phyloP scores from a whole-genome alignment of 1,284 basidiomycete species.

The Pisolithus thermaeus region DNA sequence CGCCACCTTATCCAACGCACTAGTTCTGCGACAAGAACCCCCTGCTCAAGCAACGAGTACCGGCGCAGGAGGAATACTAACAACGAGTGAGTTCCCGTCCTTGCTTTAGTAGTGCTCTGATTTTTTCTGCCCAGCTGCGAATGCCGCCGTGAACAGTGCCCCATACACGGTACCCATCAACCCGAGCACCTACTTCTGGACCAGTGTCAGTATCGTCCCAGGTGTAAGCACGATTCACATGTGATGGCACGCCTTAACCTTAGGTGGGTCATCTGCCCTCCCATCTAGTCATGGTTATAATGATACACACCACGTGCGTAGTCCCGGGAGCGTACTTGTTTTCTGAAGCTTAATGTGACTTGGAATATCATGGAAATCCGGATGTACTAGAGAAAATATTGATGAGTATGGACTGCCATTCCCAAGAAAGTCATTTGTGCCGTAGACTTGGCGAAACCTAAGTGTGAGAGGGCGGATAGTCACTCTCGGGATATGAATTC shows the following conservation, averaged over 20 bases:
- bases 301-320: neutral
- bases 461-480: no score
- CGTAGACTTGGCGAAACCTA: no score
- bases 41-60: neutral
- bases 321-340: neutral
- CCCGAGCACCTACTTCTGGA: slow-evolving; percentile 7
- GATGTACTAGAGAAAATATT: no score
- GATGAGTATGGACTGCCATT: no score
- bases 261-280: neutral
- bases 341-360: no score
- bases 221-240: slow-evolving; percentile 8
- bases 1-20: neutral
- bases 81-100: slow-evolving; percentile 1
- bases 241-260: neutral
- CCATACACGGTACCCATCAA: slow-evolving; percentile 3
- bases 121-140: neutral
- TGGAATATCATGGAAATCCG: no score
- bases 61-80: neutral
- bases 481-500: neutral
- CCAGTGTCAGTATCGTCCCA: slow-evolving; percentile 2
- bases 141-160: slow-evolving; percentile 1
- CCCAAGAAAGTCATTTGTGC: no score
- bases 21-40: neutral
- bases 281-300: neutral
- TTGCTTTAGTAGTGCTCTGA: neutral